These are phyloP conservation scores for Trichoderma asperelloides DNA, from an alignment of 495 filamentous ascomycete species.

Conservation along the genomic window DNA sequence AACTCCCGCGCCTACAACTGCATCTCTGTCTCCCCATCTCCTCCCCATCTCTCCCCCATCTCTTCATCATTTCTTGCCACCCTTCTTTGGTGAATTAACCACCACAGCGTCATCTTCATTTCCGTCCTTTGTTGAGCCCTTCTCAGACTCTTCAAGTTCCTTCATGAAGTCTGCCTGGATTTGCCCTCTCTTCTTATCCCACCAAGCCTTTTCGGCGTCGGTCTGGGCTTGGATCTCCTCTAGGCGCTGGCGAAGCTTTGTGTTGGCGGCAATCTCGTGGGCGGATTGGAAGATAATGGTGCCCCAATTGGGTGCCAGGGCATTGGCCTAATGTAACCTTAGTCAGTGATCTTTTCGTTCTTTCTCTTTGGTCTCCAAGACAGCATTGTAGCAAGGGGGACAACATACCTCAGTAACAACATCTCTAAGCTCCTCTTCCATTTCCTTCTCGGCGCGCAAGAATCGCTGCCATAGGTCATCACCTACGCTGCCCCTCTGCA, in stretches of 20 bases:
- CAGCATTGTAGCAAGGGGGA: neutral
- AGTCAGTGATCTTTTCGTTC: slow-evolving; percentile 10
- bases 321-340: slow-evolving; percentile 57
- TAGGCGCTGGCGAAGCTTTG: slow-evolving; percentile 60
- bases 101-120: slow-evolving; percentile 83
- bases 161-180: slow-evolving; percentile 77
- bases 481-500: slow-evolving; percentile 86
- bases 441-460: slow-evolving; percentile 85
- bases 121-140: slow-evolving; percentile 22
- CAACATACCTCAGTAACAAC: slow-evolving; percentile 76
- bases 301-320: slow-evolving; percentile 77
- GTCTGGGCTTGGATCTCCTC: slow-evolving; percentile 67
- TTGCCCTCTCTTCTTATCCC: slow-evolving; percentile 66
- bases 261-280: slow-evolving; percentile 72
- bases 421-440: slow-evolving; percentile 90
- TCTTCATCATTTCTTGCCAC: slow-evolving; percentile 61
- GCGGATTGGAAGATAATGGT: slow-evolving; percentile 92
- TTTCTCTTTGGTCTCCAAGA: neutral
- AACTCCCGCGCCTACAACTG: too few relatives aligned
- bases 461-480: slow-evolving; percentile 97
- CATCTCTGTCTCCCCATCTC: neutral
- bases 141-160: slow-evolving; percentile 55
- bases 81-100: slow-evolving; percentile 61
- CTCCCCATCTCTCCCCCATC: neutral
- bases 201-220: slow-evolving; percentile 73